Conservation (phyloP, 306 rosid species). For the Medicago truncatula region DNA sequence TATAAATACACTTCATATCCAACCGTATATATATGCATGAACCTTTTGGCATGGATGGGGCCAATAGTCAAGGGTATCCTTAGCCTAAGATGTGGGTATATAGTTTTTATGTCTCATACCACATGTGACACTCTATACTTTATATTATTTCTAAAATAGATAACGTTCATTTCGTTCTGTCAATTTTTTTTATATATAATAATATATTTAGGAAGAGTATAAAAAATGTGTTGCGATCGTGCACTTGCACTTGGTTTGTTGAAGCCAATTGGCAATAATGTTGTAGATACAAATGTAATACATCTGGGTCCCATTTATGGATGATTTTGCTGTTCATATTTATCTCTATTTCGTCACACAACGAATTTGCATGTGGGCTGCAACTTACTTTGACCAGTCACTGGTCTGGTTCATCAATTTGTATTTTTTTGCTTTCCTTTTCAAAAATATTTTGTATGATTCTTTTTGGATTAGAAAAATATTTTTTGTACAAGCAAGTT, state of each 20-base stretch:
- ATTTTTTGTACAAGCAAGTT: neutral
- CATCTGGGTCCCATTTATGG: conserved; percentile 40
- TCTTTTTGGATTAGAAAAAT: too few relatives aligned
- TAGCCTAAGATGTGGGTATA: neutral
- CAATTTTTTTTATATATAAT: neutral
- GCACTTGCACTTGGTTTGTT: conserved; percentile 18
- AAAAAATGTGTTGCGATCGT: conserved; percentile 23
- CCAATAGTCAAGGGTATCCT: conserved; percentile 29
- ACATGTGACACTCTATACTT: conserved; percentile 27
- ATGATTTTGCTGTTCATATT: conserved; percentile 23
- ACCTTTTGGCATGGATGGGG: conserved; percentile 37
- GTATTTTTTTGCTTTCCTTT: neutral
- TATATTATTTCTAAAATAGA: neutral
- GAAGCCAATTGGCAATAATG: conserved; percentile 44
- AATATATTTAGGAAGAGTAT: neutral
- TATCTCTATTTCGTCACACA: conserved; percentile 35
- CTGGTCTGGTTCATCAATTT: conserved; percentile 28
- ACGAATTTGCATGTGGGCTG: conserved; percentile 48
- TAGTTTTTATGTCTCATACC: conserved; percentile 24
- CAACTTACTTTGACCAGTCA: conserved; percentile 55
- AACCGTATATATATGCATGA: conserved; percentile 16
- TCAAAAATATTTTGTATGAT: too few relatives aligned
- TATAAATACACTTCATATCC: neutral
- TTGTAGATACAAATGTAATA: conserved; percentile 36
- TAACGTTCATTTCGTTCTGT: conserved; percentile 9